Evolutionary conservation across 2,329 filamentous ascomycete genomes (phyloP).

Genomic region (Massarina eburnea): DNA sequence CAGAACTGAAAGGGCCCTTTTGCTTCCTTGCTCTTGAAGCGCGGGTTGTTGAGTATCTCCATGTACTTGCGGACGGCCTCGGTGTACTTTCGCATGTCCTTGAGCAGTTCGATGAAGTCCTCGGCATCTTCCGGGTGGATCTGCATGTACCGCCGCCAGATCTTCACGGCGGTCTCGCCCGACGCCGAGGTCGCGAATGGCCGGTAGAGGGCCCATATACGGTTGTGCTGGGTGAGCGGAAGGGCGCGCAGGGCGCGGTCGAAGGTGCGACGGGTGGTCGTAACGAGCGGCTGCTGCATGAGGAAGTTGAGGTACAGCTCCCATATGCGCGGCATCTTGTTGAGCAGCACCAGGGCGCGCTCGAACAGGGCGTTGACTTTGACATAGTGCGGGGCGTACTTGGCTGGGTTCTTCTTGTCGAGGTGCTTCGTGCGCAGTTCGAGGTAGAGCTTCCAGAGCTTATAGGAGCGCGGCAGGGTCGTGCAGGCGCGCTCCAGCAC

Average conservation of each 20-base stretch:
- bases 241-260: slow-evolving; percentile 89
- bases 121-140: slow-evolving; percentile 93
- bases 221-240: slow-evolving; percentile 91
- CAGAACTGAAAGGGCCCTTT: slow-evolving; percentile 96
- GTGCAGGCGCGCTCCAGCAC: slow-evolving; percentile 87
- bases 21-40: slow-evolving; percentile 87
- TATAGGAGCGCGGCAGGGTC: slow-evolving; percentile 91
- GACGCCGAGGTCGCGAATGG: slow-evolving; percentile 89
- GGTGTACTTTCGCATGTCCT: slow-evolving; percentile 80
- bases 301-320: slow-evolving; percentile 95
- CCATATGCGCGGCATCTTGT: slow-evolving; percentile 99
- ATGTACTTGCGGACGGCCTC: slow-evolving; percentile 93
- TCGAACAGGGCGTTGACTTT: slow-evolving; percentile 97
- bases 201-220: slow-evolving; percentile 90
- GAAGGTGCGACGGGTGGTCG: slow-evolving; percentile 81
- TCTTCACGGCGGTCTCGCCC: slow-evolving; percentile 85
- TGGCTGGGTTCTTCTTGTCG: slow-evolving; percentile 77
- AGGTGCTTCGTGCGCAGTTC: slow-evolving; percentile 81
- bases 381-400: slow-evolving; percentile 76
- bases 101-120: slow-evolving; percentile 88
- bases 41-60: slow-evolving; percentile 83
- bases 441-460: slow-evolving; percentile 98
- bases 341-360: slow-evolving; percentile 84
- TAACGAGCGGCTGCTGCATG: slow-evolving; percentile 87
- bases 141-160: slow-evolving; percentile 96